phyloP scores from a whole-genome alignment of 108 stramenopile genomes.

The Craspedostauros australis region DNA sequence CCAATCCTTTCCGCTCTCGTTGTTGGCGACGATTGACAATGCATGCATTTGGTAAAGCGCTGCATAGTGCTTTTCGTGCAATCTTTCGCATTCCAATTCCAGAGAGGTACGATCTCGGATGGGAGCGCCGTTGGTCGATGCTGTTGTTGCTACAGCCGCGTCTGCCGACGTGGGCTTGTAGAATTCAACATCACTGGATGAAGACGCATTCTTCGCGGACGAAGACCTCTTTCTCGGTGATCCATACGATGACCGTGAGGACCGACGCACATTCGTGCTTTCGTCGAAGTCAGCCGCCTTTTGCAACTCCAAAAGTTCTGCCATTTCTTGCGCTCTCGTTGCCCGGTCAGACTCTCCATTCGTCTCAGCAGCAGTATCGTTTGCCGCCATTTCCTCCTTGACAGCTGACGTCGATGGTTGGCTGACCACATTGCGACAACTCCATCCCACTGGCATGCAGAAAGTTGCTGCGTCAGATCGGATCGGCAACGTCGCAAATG shows the following conservation, averaged over 20 bases:
- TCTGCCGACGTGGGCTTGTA: too few relatives aligned
- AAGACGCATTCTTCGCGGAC: too few relatives aligned
- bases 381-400: neutral
- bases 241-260: too few relatives aligned
- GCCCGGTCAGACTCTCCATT: neutral
- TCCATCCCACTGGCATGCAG: slow-evolving; percentile 37
- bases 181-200: too few relatives aligned
- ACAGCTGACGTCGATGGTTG: neutral
- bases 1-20: slow-evolving; percentile 15
- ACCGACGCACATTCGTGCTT: too few relatives aligned
- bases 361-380: slow-evolving; percentile 8
- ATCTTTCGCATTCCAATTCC: slow-evolving; percentile 47
- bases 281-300: slow-evolving; percentile 15
- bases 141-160: too few relatives aligned
- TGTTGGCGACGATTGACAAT: slow-evolving; percentile 4
- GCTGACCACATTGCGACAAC: slow-evolving; percentile 28
- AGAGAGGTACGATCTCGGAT: too few relatives aligned
- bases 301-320: slow-evolving; percentile 24
- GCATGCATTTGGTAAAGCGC: slow-evolving; percentile 43
- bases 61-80: slow-evolving; percentile 68
- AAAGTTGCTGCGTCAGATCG: slow-evolving; percentile 24
- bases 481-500: slow-evolving; percentile 39
- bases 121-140: too few relatives aligned
- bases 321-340: slow-evolving; percentile 19
- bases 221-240: neutral